These are phyloP conservation scores for Blastomyces emzantsi DNA, from an alignment of 2,329 filamentous ascomycete species.

Conservation along the genomic window DNA sequence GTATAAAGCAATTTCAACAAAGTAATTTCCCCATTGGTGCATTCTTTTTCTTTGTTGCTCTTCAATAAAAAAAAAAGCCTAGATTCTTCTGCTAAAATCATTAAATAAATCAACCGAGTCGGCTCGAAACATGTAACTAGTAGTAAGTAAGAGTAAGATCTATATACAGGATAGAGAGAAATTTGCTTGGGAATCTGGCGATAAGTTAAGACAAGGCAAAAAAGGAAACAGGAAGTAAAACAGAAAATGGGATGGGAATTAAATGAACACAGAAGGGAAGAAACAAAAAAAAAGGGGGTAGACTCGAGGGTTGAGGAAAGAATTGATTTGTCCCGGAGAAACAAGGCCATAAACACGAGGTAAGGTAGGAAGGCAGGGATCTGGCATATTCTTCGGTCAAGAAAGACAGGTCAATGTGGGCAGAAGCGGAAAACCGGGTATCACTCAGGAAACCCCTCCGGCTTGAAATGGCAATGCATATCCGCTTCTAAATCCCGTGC, in stretches of 20 bases:
- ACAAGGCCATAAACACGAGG: too few relatives aligned
- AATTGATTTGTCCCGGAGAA: not conserved
- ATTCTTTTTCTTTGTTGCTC: not conserved
- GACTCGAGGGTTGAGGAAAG: not conserved
- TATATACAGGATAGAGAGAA: conserved; percentile 5
- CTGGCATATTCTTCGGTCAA: not conserved
- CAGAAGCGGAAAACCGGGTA: not conserved
- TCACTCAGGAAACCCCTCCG: not conserved
- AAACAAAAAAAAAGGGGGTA: not conserved
- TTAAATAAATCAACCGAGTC: not conserved
- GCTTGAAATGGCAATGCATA: not conserved
- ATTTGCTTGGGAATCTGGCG: not conserved
- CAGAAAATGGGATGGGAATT: not conserved
- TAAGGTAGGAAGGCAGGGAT: not conserved
- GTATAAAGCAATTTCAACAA: not conserved
- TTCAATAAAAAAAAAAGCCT: not conserved
- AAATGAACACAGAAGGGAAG: not conserved
- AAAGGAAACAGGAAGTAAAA: not conserved
- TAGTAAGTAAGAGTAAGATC: not conserved
- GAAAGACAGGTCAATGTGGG: not conserved
- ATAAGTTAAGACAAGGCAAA: not conserved
- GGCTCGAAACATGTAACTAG: not conserved
- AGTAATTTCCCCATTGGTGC: not conserved
- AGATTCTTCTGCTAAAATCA: not conserved
- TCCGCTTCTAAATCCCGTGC: not conserved